Base-by-base conservation (phyloP, 306 rosid species). In the Senna tora region DNA sequence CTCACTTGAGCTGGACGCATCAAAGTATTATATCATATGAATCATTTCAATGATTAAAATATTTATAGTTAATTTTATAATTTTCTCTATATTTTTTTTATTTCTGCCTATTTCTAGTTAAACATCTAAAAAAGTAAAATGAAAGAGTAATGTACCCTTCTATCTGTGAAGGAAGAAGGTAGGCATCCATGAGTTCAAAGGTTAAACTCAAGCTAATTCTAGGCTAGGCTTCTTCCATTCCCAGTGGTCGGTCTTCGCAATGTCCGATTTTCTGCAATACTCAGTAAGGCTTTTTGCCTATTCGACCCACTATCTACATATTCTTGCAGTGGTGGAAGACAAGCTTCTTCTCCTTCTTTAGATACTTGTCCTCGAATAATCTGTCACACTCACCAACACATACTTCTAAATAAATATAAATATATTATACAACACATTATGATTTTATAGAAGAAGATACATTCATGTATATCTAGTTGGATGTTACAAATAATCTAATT, bases 271-370 rank as follows among this genome's bases (percentile, higher is more conserved):
- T 17, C 17, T 38, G 4, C 67, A 14, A 25, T 17, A 20, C 67
- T 11, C 17, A 61, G 67, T 6, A 64, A 43, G 33, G 53, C 52
- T 64, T 64, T 64, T 14, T 21, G 20, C 69, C 69, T 42, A 14
- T 25, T 64, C 38, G 38, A 12, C 17, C 33, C 21, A 22, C 69
- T 64, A 22, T 64, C 54, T n/a, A 21, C 21, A 14, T 64, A 64
- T 43, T 64, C 69, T 43, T 64, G 69, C 38, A 64, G 34, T 1
- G 69, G 69, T 64, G 69, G 69, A 43, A 64, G 69, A 21, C 53
- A 6, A n/a, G 21, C 4, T 43, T 64, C 38, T 42, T 64, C 69
- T 64, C 39, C 52, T 20, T 41, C 69, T 64, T 42, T 64, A 14
- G 69, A 14, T 21, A 14, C 53, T 22, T 13, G 17, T 13, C 69